A percentile compares a stretch with the other conserved stretches of the same genome.
Conservation (phyloP, 75 land plant genomes). For the Sequoia sempervirens region DNA sequence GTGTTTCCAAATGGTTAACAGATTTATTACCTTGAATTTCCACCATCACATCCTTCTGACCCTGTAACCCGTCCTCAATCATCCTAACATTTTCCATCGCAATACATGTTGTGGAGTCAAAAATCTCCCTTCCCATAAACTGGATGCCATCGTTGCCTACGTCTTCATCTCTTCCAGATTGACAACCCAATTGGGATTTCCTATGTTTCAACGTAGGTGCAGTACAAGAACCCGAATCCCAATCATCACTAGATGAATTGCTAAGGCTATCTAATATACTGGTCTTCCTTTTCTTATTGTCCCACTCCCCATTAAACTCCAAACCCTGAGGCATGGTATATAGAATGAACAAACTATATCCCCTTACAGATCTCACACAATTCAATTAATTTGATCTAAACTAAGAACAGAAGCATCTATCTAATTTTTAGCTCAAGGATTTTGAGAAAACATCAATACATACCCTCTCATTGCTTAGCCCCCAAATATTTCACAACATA, state of each 20-base stretch:
- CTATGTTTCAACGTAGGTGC: background rate
- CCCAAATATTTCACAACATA: constrained; percentile 6
- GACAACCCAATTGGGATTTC: constrained; percentile 1
- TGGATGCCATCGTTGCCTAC: background rate
- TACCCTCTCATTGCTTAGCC: constrained; percentile 7
- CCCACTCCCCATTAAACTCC: constrained; percentile 11
- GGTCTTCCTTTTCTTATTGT: constrained; percentile 6
- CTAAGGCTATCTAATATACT: background rate
- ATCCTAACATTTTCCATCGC: background rate
- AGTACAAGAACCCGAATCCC: constrained; percentile 1
- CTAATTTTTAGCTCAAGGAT: background rate
- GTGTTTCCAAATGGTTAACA: background rate
- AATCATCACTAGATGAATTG: background rate
- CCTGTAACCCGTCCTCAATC: background rate
- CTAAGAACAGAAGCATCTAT: background rate
- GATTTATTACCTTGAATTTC: background rate
- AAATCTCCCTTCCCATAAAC: background rate
- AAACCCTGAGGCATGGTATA: constrained; percentile 9
- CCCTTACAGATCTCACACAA: background rate
- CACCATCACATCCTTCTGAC: constrained; percentile 1
- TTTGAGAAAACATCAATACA: background rate
- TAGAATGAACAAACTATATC: background rate
- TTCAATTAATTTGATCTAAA: background rate
- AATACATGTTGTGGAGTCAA: background rate
- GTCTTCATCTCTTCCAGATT: constrained; percentile 5